A percentile compares a stretch with the other conserved stretches of the same genome.
phyloP scores from a whole-genome alignment of 306 rosid genomes.

The Spatholobus suberectus region DNA sequence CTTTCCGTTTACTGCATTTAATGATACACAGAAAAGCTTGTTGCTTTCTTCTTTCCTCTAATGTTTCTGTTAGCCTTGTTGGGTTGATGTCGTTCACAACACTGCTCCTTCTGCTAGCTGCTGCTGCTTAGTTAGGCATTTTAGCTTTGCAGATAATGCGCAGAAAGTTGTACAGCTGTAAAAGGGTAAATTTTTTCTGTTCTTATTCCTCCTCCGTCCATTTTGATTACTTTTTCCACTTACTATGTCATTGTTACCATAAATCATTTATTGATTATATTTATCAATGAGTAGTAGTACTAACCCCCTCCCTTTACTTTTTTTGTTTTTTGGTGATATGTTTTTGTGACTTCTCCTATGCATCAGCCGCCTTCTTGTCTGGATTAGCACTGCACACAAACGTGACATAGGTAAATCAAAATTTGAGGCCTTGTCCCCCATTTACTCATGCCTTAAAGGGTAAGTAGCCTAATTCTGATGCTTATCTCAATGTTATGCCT shows the following conservation, averaged over 20 bases:
- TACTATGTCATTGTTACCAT: slow-evolving; percentile 25
- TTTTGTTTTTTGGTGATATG: not conserved
- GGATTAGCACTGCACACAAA: slow-evolving; percentile 46
- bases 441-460: slow-evolving; percentile 4
- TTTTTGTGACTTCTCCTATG: slow-evolving; percentile 35
- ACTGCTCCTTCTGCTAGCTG: slow-evolving; percentile 46
- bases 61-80: slow-evolving; percentile 54
- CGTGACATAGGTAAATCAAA: slow-evolving; percentile 41
- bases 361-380: slow-evolving; percentile 59
- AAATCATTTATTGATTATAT: slow-evolving; percentile 13
- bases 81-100: slow-evolving; percentile 52
- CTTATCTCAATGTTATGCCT: not conserved
- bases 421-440: not conserved
- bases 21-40: slow-evolving; percentile 52
- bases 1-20: slow-evolving; percentile 49
- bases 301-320: not conserved
- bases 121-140: slow-evolving; percentile 66
- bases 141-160: slow-evolving; percentile 70
- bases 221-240: slow-evolving; percentile 14
- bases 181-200: slow-evolving; percentile 46
- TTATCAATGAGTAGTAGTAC: slow-evolving; percentile 37
- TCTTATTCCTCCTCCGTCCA: slow-evolving; percentile 19
- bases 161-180: slow-evolving; percentile 64
- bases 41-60: slow-evolving; percentile 46
- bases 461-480: slow-evolving; percentile 6